Base-by-base conservation (phyloP, 345 rosid genomes). In the Mercurialis annua region DNA sequence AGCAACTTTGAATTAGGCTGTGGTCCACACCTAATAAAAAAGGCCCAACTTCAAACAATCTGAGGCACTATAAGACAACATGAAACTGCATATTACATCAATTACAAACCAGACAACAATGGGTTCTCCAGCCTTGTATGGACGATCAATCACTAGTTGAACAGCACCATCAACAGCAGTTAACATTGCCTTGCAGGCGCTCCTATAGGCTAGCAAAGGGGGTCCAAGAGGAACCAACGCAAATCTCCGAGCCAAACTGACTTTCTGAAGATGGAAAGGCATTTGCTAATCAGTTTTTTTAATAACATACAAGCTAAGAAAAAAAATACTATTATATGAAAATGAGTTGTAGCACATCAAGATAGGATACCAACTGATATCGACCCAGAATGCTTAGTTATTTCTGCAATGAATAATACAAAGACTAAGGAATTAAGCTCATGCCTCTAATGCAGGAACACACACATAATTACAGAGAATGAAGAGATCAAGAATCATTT, bases 171-270 rank as follows among this genome's bases (percentile, higher is more conserved):
- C 91, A 78, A 81, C 84, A 55, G 92, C 97, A 24, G 84, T 84
- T 73, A 90, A 78, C 96, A 93, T 93, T 71, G 98, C 92, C 82
- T 86, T 90, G 81, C 92, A 93, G 71, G 86, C 90, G 86, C 96
- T 90, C 69, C 88, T 75, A 80, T 93, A 93, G 26, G 97, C 87
- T 67, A 93, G 83, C 81, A 93, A 76, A 65, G 98, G 98, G 59
- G 98, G 98, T 51, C 98, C 98, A 82, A 93, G 94, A 70, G 98
- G 98, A 67, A 89, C 98, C 81, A 93, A 78, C 51, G 98, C 98
- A 83, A 93, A 93, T 75, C 98, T 88, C 60, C 98, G 84, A 67
- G 97, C 97, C 80, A 93, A 84, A 73, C 94, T 84, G 51, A 93
- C 98, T 81, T 89, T 93, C 98, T 93, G 94, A 74, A 73, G 27